A percentile compares a stretch with the other conserved stretches of the same genome.
phyloP scores from a whole-genome alignment of 2,329 filamentous ascomycete genomes.

The Chalaropsis ovoidea region DNA sequence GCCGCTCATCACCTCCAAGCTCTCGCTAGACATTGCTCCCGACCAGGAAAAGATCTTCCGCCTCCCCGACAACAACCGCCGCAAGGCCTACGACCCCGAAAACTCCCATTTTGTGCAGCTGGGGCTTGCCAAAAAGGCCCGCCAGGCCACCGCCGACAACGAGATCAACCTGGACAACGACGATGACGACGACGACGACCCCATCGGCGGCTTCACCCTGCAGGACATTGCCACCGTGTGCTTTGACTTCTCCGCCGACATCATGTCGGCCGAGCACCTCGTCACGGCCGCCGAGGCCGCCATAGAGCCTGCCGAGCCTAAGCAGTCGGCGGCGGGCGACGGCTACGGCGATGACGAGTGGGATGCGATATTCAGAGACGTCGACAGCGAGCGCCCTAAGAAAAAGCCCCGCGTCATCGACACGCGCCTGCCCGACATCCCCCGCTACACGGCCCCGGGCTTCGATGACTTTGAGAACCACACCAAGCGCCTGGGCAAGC shows the following conservation, averaged over 20 bases:
- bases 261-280: constrained; percentile 26
- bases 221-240: constrained; percentile 78
- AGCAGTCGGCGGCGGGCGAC: constrained; percentile 25
- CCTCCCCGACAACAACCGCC: constrained; percentile 40
- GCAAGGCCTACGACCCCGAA: constrained; percentile 45
- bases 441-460: constrained; percentile 53
- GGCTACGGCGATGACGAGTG: constrained; percentile 41
- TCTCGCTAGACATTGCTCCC: constrained; percentile 72
- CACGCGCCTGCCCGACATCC: constrained; percentile 48
- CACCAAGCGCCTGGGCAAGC: constrained; percentile 63
- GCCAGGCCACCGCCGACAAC: constrained; percentile 30
- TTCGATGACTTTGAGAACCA: constrained; percentile 72
- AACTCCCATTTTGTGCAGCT: constrained; percentile 26
- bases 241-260: constrained; percentile 27
- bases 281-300: constrained; percentile 13
- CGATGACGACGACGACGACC: constrained; percentile 43
- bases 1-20: constrained; percentile 72
- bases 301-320: not conserved
- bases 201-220: constrained; percentile 63
- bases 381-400: constrained; percentile 40
- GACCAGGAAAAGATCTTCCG: constrained; percentile 83
- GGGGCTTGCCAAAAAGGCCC: constrained; percentile 34
- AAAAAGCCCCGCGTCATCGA: constrained; percentile 60
- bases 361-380: constrained; percentile 50
- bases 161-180: constrained; percentile 42